A percentile compares a stretch with the other conserved stretches of the same genome.
These are phyloP conservation scores for Colletotrichum godetiae DNA, from an alignment of 2,329 filamentous ascomycete species.

Conservation along the genomic window DNA sequence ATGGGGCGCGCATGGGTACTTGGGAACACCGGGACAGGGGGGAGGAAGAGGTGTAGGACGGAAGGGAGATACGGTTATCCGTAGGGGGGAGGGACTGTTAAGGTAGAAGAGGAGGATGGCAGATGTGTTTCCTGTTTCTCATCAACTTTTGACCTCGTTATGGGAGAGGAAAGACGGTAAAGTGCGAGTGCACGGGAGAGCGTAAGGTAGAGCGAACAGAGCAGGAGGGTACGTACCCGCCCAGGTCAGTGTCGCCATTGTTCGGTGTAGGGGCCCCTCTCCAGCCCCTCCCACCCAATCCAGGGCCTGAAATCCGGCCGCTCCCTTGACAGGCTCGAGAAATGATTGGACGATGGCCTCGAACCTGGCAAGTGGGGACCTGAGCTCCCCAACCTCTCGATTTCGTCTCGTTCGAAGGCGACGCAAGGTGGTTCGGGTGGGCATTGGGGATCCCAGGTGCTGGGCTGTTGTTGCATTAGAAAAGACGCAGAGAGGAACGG, in stretches of 20 bases:
- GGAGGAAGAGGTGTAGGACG: not conserved
- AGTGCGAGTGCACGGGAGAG: not conserved
- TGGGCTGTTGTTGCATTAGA: conserved; percentile 12
- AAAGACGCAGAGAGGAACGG: conserved; percentile 12
- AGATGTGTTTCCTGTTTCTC: conserved; percentile 14
- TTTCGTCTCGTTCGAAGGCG: conserved; percentile 38
- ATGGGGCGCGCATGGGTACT: not conserved
- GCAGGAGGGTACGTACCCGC: not conserved
- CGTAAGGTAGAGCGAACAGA: too few species aligned
- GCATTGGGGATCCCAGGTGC: conserved; percentile 19
- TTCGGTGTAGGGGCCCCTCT: not conserved
- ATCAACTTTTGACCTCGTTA: not conserved
- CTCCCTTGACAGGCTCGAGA: not conserved
- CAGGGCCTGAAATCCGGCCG: conserved; percentile 22
- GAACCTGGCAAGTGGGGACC: conserved; percentile 31
- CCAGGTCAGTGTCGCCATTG: not conserved
- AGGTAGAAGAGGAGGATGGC: not conserved
- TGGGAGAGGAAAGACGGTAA: not conserved
- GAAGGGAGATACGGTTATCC: not conserved
- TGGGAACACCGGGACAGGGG: not conserved
- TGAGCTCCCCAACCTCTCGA: conserved; percentile 48
- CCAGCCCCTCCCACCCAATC: conserved; percentile 13
- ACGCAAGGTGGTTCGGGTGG: conserved; percentile 19
- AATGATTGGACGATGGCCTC: conserved; percentile 25
- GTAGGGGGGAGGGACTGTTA: not conserved